A percentile compares a stretch with the other conserved stretches of the same genome.
Evolutionary conservation across 805 yeast species (phyloP).

Genomic region (Yarrowia sp.): DNA sequence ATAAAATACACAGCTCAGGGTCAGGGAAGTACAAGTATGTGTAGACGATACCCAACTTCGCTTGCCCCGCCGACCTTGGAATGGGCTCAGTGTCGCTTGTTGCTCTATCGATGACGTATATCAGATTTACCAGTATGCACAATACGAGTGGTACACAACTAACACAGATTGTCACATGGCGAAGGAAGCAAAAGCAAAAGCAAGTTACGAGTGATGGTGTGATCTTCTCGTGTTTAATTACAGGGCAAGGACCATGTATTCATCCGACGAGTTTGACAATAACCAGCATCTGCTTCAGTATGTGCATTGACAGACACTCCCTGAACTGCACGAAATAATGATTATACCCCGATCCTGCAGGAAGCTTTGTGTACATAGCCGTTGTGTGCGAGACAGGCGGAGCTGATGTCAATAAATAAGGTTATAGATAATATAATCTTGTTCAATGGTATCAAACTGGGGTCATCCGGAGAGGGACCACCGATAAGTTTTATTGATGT

Average conservation of each 20-base stretch:
- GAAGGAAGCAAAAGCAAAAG: conserved; percentile 7
- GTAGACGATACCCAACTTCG: too few relatives aligned
- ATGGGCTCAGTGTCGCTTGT: too few relatives aligned
- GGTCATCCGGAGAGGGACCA: not conserved
- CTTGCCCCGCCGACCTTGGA: too few relatives aligned
- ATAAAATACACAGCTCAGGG: too few relatives aligned
- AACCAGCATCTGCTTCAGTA: too few relatives aligned
- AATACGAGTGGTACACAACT: too few relatives aligned
- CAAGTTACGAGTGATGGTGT: conserved; percentile 4
- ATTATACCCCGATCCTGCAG: not conserved
- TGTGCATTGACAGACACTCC: too few relatives aligned
- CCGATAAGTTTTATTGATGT: not conserved
- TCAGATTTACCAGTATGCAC: too few relatives aligned
- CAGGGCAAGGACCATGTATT: not conserved
- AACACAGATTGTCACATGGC: conserved; percentile 17
- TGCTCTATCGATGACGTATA: too few relatives aligned
- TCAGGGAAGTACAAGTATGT: too few relatives aligned
- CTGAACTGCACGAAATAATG: too few relatives aligned
- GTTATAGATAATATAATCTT: conserved; percentile 9
- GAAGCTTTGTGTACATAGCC: conserved; percentile 9
- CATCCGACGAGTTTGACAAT: too few relatives aligned
- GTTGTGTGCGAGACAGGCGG: conserved; percentile 1
- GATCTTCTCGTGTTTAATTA: not conserved
- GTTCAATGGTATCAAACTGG: not conserved
- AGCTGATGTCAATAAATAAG: not conserved